Conservation (phyloP, 2,329 filamentous ascomycete genomes). For the Claviceps sp. region DNA sequence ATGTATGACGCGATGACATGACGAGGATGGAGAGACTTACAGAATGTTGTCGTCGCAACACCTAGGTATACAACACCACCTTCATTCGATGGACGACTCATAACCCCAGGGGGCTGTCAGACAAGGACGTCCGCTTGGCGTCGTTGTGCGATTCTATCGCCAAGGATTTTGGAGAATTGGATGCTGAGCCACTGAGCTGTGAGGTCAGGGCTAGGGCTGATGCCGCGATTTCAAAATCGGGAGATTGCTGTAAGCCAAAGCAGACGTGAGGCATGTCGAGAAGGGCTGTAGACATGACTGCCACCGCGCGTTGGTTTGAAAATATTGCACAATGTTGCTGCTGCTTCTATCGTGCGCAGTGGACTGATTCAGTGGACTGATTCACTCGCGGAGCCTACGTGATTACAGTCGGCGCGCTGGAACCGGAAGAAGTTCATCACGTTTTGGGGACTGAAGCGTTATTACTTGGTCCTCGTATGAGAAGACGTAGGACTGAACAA, state of each 20-base stretch:
- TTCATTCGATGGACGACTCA: constrained; percentile 66
- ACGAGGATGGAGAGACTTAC: not conserved
- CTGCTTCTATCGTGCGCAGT: not conserved
- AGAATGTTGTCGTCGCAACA: not conserved
- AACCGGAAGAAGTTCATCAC: too few relatives aligned
- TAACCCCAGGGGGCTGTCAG: constrained; percentile 49
- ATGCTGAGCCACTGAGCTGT: constrained; percentile 20
- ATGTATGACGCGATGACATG: not conserved
- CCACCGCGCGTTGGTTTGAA: not conserved
- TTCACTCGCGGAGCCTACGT: too few relatives aligned
- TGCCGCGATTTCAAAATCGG: constrained; percentile 29
- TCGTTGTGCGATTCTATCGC: constrained; percentile 47
- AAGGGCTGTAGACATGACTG: not conserved
- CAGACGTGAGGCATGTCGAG: constrained; percentile 4
- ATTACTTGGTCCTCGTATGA: too few relatives aligned
- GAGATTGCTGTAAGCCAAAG: constrained; percentile 42
- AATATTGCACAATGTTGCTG: not conserved
- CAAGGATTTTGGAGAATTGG: constrained; percentile 40
- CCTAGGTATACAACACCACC: constrained; percentile 54
- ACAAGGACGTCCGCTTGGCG: constrained; percentile 50
- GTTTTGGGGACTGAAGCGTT: too few relatives aligned
- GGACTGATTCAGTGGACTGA: too few relatives aligned
- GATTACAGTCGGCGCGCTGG: too few relatives aligned
- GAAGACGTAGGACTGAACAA: too few relatives aligned
- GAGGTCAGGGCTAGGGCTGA: constrained; percentile 32